These are phyloP conservation scores for Penicillium alfredii DNA, from an alignment of 495 filamentous ascomycete species.

Conservation along the genomic window DNA sequence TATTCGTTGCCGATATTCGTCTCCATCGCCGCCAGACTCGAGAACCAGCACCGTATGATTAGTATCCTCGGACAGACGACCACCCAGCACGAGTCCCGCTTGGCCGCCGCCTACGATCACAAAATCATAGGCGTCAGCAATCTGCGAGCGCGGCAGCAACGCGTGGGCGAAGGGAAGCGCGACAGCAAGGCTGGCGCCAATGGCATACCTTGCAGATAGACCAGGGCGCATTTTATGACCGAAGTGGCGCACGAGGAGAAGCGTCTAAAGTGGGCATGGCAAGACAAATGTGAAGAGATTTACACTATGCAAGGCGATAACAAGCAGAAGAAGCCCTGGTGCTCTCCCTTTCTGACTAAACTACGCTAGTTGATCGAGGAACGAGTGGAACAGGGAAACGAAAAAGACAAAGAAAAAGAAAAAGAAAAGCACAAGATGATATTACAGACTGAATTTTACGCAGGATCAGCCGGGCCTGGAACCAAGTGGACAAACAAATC, in stretches of 20 bases:
- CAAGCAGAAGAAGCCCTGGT: not conserved
- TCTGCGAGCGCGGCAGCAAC: slow-evolving; percentile 24
- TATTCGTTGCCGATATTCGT: slow-evolving; percentile 30
- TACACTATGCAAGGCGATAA: not conserved
- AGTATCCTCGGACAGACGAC: slow-evolving; percentile 18
- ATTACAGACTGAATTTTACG: not conserved
- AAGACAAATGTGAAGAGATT: not conserved
- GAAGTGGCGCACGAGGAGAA: not conserved
- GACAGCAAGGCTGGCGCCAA: not conserved
- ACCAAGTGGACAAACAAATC: not conserved
- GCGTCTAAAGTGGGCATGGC: not conserved
- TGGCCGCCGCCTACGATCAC: slow-evolving; percentile 43
- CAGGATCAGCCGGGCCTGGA: not conserved
- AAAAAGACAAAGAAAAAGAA: no score
- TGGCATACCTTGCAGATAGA: not conserved
- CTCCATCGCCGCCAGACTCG: slow-evolving; percentile 35
- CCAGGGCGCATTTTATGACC: not conserved
- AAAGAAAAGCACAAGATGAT: no score
- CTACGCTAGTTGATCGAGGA: no score
- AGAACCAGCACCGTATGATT: slow-evolving; percentile 38
- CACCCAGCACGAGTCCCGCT: slow-evolving; percentile 29
- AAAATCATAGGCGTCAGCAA: slow-evolving; percentile 38
- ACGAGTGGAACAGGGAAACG: no score
- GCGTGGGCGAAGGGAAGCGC: slow-evolving; percentile 11
- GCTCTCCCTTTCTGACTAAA: not conserved